Evolutionary conservation across 1,139 yeast genomes (phyloP).

Genomic region (Diutina sp.): DNA sequence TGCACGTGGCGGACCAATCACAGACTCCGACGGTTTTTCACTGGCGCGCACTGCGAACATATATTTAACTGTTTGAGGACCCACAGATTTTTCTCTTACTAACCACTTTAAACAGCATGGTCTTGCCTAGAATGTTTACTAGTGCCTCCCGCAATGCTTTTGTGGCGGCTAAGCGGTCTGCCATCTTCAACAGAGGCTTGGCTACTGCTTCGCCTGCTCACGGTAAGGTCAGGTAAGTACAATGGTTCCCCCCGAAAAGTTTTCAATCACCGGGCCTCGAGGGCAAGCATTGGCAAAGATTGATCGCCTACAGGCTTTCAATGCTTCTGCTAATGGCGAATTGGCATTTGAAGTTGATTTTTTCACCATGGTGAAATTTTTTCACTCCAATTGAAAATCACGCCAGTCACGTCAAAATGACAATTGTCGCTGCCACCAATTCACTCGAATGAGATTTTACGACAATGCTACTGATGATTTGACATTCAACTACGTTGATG

Average conservation of each 20-base stretch:
- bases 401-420: neutral
- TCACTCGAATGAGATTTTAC: neutral
- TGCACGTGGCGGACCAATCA: neutral
- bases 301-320: neutral
- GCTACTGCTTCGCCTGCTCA: conserved; percentile 76
- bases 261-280: neutral
- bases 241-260: neutral
- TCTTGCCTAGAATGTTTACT: conserved; percentile 86
- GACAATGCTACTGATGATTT: neutral
- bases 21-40: neutral
- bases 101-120: conserved; percentile 29
- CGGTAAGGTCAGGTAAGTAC: conserved; percentile 86
- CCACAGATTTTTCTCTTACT: neutral
- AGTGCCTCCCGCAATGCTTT: conserved; percentile 82
- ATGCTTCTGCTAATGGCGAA: neutral
- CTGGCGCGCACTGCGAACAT: neutral
- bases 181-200: conserved; percentile 66
- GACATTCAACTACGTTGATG: neutral
- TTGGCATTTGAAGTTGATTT: neutral
- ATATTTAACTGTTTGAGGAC: neutral
- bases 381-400: neutral
- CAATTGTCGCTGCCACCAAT: neutral
- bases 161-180: conserved; percentile 79
- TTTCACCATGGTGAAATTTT: neutral
- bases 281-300: neutral